Evolutionary conservation across 2,329 filamentous ascomycete species (phyloP).

Genomic region (Parastagonospora avenae): DNA sequence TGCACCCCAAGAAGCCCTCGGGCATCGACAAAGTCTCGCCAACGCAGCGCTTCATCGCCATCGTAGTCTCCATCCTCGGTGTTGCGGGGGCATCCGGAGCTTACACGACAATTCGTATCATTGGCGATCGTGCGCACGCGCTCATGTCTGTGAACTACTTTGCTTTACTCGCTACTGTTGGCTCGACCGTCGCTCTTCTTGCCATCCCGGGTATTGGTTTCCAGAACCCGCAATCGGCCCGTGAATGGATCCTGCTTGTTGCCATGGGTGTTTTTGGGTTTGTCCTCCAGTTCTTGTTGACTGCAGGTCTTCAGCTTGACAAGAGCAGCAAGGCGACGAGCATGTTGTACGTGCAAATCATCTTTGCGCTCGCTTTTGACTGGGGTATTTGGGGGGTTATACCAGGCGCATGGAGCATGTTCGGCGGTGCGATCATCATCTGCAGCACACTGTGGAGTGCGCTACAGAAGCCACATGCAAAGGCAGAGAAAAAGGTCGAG

Average conservation of each 20-base stretch:
- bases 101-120: slow-evolving; percentile 74
- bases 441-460: slow-evolving; percentile 13
- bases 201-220: slow-evolving; percentile 60
- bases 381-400: slow-evolving; percentile 56
- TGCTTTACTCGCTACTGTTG: slow-evolving; percentile 66
- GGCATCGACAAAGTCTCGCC: slow-evolving; percentile 54
- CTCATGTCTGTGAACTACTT: slow-evolving; percentile 84
- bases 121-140: slow-evolving; percentile 76
- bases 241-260: slow-evolving; percentile 68
- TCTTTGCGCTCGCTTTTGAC: slow-evolving; percentile 67
- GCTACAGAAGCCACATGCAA: slow-evolving; percentile 9
- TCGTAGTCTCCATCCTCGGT: slow-evolving; percentile 71
- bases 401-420: slow-evolving; percentile 14
- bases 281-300: slow-evolving; percentile 79
- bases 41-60: slow-evolving; percentile 69
- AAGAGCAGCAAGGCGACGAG: slow-evolving; percentile 63
- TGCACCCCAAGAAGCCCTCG: slow-evolving; percentile 14
- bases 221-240: slow-evolving; percentile 54
- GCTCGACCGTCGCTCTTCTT: slow-evolving; percentile 64
- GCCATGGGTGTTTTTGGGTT: slow-evolving; percentile 74
- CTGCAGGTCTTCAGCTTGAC: slow-evolving; percentile 71
- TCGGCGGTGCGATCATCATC: slow-evolving; percentile 11
- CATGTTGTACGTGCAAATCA: slow-evolving; percentile 69
- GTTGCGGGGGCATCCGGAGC: slow-evolving; percentile 74
- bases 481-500: slow-evolving; percentile 1